phyloP scores from a whole-genome alignment of 768 basidiomycete species.

The Lentinula detonsa region DNA sequence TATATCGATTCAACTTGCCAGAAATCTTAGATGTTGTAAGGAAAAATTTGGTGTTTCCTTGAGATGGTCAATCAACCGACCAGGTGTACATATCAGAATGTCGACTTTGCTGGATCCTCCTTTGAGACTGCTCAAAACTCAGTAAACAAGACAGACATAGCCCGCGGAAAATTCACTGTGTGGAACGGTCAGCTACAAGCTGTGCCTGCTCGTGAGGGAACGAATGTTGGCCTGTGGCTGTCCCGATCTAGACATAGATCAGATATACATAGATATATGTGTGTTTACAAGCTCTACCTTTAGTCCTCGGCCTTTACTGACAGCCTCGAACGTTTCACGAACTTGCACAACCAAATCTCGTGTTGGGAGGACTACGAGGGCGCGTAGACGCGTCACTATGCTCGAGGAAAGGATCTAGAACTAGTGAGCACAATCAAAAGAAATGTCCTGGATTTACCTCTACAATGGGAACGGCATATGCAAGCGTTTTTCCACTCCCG shows the following conservation, averaged over 20 bases:
- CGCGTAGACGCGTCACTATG: constrained; percentile 78
- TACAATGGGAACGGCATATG: constrained; percentile 91
- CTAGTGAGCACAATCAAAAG: background rate
- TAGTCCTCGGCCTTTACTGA: constrained; percentile 80
- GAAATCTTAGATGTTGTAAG: constrained; percentile 90
- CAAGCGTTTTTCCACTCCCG: constrained; percentile 95
- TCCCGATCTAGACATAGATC: constrained; percentile 46
- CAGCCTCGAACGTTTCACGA: constrained; percentile 81
- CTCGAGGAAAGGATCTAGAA: constrained; percentile 63
- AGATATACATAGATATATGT: too few species aligned
- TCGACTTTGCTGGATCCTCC: constrained; percentile 93
- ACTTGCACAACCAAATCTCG: constrained; percentile 92
- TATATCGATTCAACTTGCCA: constrained; percentile 46
- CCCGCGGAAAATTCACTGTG: constrained; percentile 28
- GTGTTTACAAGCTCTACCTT: constrained; percentile 43
- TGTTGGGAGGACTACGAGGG: constrained; percentile 88
- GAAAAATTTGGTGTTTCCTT: constrained; percentile 85
- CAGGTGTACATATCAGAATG: constrained; percentile 93
- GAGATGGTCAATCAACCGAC: constrained; percentile 91
- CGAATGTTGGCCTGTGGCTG: constrained; percentile 89
- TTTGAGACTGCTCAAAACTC: constrained; percentile 38
- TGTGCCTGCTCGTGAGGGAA: constrained; percentile 88
- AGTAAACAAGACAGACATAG: constrained; percentile 2
- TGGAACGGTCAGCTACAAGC: constrained; percentile 56
- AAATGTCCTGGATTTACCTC: constrained; percentile 43